Conservation (phyloP, 176 grass and related monocot genomes). For the Oryza officinalis region DNA sequence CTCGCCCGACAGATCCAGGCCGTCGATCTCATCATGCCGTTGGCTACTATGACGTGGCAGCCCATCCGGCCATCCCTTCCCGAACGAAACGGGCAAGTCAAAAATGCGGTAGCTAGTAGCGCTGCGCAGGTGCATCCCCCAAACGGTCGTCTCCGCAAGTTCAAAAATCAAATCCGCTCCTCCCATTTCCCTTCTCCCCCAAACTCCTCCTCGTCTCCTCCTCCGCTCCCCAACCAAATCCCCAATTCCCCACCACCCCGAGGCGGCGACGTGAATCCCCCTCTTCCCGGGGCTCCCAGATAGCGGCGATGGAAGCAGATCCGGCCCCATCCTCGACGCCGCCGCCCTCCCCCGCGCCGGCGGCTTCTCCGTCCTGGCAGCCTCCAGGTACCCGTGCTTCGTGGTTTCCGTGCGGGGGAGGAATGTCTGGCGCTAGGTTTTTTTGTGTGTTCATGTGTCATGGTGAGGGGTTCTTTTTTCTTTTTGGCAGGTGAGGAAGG, state of each 20-base stretch:
- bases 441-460: not conserved
- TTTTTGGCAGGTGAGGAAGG: constrained; percentile 20
- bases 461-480: not conserved
- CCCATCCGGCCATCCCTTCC: not conserved
- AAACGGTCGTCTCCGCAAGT: constrained; percentile 24
- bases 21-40: not conserved
- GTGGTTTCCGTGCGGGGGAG: not conserved
- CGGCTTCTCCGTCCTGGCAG: not conserved
- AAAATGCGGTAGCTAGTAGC: not conserved
- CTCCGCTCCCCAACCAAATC: not conserved
- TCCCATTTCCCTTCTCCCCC: not conserved
- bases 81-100: not conserved
- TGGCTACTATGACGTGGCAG: not conserved
- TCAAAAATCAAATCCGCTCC: constrained; percentile 40
- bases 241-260: not conserved
- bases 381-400: constrained; percentile 32
- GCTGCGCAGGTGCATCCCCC: not conserved
- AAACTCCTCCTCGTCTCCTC: constrained; percentile 1
- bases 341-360: not conserved
- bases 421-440: not conserved
- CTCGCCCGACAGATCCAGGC: not conserved
- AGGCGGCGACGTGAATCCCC: not conserved
- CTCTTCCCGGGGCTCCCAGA: not conserved
- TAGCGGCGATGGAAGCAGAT: constrained; percentile 44
- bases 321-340: not conserved